These are phyloP conservation scores for Coix lacrymajobi DNA, from an alignment of 176 grass and related monocot genomes.

Conservation along the genomic window DNA sequence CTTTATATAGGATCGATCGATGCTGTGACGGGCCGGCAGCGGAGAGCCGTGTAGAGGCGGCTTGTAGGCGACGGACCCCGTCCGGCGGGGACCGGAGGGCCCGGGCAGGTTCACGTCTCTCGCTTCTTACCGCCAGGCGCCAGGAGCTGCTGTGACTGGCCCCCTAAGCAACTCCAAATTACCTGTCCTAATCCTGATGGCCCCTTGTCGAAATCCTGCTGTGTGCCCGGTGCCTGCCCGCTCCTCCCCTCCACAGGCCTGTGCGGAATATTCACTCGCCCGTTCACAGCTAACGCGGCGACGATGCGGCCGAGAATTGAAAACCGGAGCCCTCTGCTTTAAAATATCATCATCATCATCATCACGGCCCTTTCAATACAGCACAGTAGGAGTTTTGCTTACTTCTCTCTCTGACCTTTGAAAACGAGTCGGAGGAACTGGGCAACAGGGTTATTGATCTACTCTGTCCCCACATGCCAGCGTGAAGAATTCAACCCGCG, in stretches of 20 bases:
- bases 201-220: neutral
- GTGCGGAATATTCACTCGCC: slow-evolving; percentile 26
- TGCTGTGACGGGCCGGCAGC: neutral
- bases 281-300: neutral
- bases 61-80: slow-evolving; percentile 14
- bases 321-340: neutral
- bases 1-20: slow-evolving; percentile 38
- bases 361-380: neutral
- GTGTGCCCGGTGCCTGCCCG: neutral
- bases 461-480: neutral
- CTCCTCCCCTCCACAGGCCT: neutral
- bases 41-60: slow-evolving; percentile 31
- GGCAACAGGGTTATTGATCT: too few species aligned
- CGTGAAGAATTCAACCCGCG: slow-evolving; percentile 8
- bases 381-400: neutral
- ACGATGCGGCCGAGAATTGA: neutral
- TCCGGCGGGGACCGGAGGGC: neutral
- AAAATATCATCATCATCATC: neutral
- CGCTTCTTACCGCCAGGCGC: neutral
- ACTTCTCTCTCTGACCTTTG: slow-evolving; percentile 31
- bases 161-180: slow-evolving; percentile 9
- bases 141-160: neutral
- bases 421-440: neutral
- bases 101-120: neutral
- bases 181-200: slow-evolving; percentile 15